Base-by-base conservation (phyloP, 2,329 filamentous ascomycete genomes). In the Aspergillus phoenicis region DNA sequence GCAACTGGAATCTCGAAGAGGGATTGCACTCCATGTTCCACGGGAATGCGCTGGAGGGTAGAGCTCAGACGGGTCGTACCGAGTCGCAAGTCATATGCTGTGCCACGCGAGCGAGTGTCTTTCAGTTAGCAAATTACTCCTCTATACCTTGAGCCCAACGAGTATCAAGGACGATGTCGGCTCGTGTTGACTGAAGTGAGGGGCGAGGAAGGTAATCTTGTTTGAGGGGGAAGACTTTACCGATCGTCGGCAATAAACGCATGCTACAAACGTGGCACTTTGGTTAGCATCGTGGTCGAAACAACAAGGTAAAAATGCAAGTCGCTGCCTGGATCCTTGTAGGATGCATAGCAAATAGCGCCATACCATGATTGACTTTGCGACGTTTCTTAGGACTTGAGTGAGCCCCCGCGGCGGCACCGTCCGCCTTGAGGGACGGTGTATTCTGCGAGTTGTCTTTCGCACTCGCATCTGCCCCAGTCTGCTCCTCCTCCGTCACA, bases 61-160 rank as follows among this genome's bases (percentile, higher is more conserved):
- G 60, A 62, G 63, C 62, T 60, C 65, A 68, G 56, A 64, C 60
- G 66, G 67, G 66, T 73, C 88, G 83, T 90, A 93, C 90, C 82
- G 91, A 88, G 84, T 94, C 91, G 84, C 91, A 94, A 76, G 91
- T 94, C 91, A 94, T 94, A 86, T 94, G 91, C 90, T 93, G 77
- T 80, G 73, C 80, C 71, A 79, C 76, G 71, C 71, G 67, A 77
- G 67, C 65, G 73, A 75, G 71, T 69, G 68, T 67, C 69, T 71
- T 73, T 73, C 62, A 61, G 76, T 83, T 82, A 82, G 84, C 81
- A 79, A 76, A 79, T 58, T 52, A 62, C 64, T 43, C 41, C 43
- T 36, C 26, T 39, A 26, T 3, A 7, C n/a, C 6, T 24, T 62
- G 62, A 55, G 66, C 55, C 56, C 62, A 62, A 66, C 52, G 64